Conservation (phyloP, 805 yeast genomes). For the Starmerella vitae region DNA sequence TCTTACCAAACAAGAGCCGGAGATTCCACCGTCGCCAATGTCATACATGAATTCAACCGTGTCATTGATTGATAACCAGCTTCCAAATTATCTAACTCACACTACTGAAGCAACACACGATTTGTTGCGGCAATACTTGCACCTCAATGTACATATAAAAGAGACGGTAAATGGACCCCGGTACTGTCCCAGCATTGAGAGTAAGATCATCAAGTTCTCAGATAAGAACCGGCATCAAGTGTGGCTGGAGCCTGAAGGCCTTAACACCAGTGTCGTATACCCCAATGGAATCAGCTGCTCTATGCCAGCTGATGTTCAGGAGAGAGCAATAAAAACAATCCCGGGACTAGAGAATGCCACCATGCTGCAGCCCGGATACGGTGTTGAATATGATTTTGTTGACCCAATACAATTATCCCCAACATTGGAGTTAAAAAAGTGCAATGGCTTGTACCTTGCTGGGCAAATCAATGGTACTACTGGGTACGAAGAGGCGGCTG, state of each 20-base stretch:
- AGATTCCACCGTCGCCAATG: conserved; percentile 78
- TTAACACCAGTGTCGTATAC: conserved; percentile 72
- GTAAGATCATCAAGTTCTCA: conserved; percentile 68
- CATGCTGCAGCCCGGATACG: conserved; percentile 94
- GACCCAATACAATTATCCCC: conserved; percentile 77
- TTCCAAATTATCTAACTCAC: conserved; percentile 59
- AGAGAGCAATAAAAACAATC: conserved; percentile 55
- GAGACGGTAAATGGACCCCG: conserved; percentile 95
- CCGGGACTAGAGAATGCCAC: conserved; percentile 78
- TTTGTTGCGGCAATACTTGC: conserved; percentile 52
- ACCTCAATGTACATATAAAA: conserved; percentile 75
- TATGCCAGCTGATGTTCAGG: conserved; percentile 89
- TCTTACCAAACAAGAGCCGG: conserved; percentile 66
- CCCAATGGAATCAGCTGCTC: conserved; percentile 96
- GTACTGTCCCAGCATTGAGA: conserved; percentile 93
- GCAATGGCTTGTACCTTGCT: conserved; percentile 71
- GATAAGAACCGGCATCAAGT: conserved; percentile 65
- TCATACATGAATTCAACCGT: conserved; percentile 66
- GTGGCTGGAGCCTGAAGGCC: conserved; percentile 96
- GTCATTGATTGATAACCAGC: conserved; percentile 41
- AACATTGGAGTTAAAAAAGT: conserved; percentile 68
- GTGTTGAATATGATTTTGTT: conserved; percentile 95
- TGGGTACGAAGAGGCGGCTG: conserved; percentile 97
- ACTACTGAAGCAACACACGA: conserved; percentile 69
- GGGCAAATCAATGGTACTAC: conserved; percentile 99